Evolutionary conservation across 345 rosid species (phyloP).

Genomic region (Eucalyptus erythrocorys): DNA sequence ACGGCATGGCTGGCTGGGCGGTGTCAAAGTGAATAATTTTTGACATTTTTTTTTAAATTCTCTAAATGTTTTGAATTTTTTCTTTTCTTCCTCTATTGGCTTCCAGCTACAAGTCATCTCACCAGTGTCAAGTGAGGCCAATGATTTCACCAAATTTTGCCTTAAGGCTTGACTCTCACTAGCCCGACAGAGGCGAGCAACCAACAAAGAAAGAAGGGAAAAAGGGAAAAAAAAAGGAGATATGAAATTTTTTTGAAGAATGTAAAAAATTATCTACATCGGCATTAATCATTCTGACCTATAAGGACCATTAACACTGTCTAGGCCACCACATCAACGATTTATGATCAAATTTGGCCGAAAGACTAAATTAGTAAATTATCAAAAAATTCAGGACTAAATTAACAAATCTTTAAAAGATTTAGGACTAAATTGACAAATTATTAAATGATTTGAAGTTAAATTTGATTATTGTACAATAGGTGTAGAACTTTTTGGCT

Average conservation of each 20-base stretch:
- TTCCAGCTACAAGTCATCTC: too few species aligned
- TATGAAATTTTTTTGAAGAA: too few species aligned
- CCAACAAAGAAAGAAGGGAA: too few species aligned
- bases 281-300: fast-evolving
- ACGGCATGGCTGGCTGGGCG: fast-evolving
- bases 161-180: too few species aligned
- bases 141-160: too few species aligned
- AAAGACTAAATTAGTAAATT: neutral
- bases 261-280: neutral
- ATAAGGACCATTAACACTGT: fast-evolving
- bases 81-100: too few species aligned
- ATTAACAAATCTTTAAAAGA: neutral
- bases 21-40: too few species aligned
- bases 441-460: neutral
- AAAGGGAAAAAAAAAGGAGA: too few species aligned
- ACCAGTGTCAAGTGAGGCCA: too few species aligned
- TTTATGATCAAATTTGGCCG: neutral
- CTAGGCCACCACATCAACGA: fast-evolving
- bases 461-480: neutral
- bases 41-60: too few species aligned
- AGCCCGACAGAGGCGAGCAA: fast-evolving
- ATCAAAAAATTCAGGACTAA: fast-evolving
- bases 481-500: neutral
- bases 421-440: neutral
- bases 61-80: too few species aligned